Evolutionary conservation across 2,329 filamentous ascomycete species (phyloP), one percentile per base, ranked within the genome.

Genomic region (Fusarium secorum): DNA sequence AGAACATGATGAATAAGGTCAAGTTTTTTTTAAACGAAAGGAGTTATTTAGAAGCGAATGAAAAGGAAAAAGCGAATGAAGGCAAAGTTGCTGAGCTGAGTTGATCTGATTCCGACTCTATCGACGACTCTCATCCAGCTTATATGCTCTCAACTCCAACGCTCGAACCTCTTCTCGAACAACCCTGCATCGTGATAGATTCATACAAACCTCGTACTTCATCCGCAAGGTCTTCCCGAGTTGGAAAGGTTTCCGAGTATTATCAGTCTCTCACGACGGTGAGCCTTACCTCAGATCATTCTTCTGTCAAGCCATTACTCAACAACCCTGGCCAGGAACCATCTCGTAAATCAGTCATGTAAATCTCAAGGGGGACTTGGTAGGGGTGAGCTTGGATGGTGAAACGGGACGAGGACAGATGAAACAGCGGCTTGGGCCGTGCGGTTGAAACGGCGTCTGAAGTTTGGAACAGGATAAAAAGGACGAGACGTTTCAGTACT

Each of bases 221-320:
- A 30, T 58, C 61, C 71, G 71, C 71, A 74, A 73, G 39, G 33
- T 44, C 45, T 61, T 67, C 71, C 71, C 33, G 52, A 70, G 41
- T 60, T 26, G 65, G 71, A 53, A 69, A 74, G 35, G 36, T 18
- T 55, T 58, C 56, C 70, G 70, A 60, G 33, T n/a, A 30, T 33
- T 45, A 58, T 64, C 46, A 72, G 60, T 49, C 48, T 39, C 48
- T 30, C 39, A 71, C 64, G 22, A 52, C 46, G 41, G 67, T 33
- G 30, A 71, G 52, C 52, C 68, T 53, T 46, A 28, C 48, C 30
- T 55, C 53, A n/a, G 49, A 52, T 69, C 53, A 45, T 45, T 46
- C 41, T 28, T 17, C 22, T 28, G 11, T 17, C 14, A 15, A 48
- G 38, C 32, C 48, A 54, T 53, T 42, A 45, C 38, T 54, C 32